Evolutionary conservation across 2,329 filamentous ascomycete genomes (phyloP).

Genomic region (Westerdykella sp.): DNA sequence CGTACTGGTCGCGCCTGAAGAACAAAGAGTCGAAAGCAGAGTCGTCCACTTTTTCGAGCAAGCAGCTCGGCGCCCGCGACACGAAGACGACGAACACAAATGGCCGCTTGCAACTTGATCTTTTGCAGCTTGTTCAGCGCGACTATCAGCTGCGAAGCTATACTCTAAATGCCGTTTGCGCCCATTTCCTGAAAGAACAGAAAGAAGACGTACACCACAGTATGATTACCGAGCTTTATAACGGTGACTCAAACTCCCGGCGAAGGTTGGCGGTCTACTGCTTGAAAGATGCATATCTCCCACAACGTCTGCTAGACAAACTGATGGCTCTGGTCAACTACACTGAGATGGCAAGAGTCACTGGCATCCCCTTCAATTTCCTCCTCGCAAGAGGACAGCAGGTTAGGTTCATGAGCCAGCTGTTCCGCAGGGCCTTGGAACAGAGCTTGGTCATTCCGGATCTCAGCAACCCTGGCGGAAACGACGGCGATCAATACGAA

Average conservation of each 20-base stretch:
- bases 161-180: slow-evolving; percentile 91
- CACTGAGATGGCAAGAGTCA: slow-evolving; percentile 99
- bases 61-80: slow-evolving; percentile 95
- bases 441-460: slow-evolving; percentile 94
- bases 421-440: slow-evolving; percentile 90
- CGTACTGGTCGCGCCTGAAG: slow-evolving; percentile 78
- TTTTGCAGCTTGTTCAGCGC: slow-evolving; percentile 89
- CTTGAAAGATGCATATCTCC: slow-evolving; percentile 93
- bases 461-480: slow-evolving; percentile 56
- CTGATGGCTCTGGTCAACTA: slow-evolving; percentile 98
- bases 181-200: slow-evolving; percentile 91
- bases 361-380: slow-evolving; percentile 94
- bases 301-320: slow-evolving; percentile 92
- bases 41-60: slow-evolving; percentile 86
- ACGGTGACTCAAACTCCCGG: slow-evolving; percentile 88
- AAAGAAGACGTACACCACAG: slow-evolving; percentile 99
- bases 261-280: slow-evolving; percentile 91
- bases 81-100: slow-evolving; percentile 93
- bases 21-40: slow-evolving; percentile 65
- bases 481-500: slow-evolving; percentile 81
- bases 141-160: slow-evolving; percentile 96
- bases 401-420: slow-evolving; percentile 93
- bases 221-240: slow-evolving; percentile 98
- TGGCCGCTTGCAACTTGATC: slow-evolving; percentile 83
- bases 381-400: slow-evolving; percentile 89